Evolutionary conservation across 2,329 filamentous ascomycete genomes (phyloP).

Genomic region (Fusarium sp.): DNA sequence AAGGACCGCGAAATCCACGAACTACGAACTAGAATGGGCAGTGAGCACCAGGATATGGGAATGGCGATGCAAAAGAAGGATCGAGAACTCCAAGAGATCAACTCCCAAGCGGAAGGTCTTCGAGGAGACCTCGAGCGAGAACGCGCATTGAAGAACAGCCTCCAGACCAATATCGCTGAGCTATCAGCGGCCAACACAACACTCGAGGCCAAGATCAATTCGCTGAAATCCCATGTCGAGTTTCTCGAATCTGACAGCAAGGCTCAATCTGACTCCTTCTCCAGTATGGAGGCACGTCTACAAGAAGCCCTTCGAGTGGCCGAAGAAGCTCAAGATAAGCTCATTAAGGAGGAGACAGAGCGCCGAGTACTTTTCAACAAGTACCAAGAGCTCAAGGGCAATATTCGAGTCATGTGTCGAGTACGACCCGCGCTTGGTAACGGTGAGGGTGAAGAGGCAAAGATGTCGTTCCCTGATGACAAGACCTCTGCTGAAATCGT

Average conservation of each 20-base stretch:
- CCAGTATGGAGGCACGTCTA: slow-evolving; percentile 82
- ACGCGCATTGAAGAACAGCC: slow-evolving; percentile 68
- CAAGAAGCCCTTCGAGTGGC: slow-evolving; percentile 80
- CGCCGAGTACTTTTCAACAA: slow-evolving; percentile 95
- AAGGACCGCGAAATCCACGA: slow-evolving; percentile 74
- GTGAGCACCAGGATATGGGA: slow-evolving; percentile 66
- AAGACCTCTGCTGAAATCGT: slow-evolving; percentile 91
- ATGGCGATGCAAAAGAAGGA: slow-evolving; percentile 65
- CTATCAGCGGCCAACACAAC: slow-evolving; percentile 72
- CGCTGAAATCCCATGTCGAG: slow-evolving; percentile 84
- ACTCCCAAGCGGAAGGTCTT: slow-evolving; percentile 60
- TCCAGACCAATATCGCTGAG: slow-evolving; percentile 68
- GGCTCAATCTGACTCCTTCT: slow-evolving; percentile 87
- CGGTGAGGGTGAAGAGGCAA: slow-evolving; percentile 75
- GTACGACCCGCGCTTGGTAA: slow-evolving; percentile 79
- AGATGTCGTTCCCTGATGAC: slow-evolving; percentile 83
- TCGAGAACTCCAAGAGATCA: slow-evolving; percentile 65
- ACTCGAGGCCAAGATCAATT: slow-evolving; percentile 81
- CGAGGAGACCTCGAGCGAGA: slow-evolving; percentile 71
- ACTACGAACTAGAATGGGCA: slow-evolving; percentile 66
- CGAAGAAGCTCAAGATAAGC: slow-evolving; percentile 80
- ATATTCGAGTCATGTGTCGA: slow-evolving; percentile 97
- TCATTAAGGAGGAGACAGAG: slow-evolving; percentile 91
- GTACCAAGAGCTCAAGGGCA: slow-evolving; percentile 97
- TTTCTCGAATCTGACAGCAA: slow-evolving; percentile 92